Base-by-base conservation (phyloP, 164 flowering plant genomes). In the Houttuynia cordata region DNA sequence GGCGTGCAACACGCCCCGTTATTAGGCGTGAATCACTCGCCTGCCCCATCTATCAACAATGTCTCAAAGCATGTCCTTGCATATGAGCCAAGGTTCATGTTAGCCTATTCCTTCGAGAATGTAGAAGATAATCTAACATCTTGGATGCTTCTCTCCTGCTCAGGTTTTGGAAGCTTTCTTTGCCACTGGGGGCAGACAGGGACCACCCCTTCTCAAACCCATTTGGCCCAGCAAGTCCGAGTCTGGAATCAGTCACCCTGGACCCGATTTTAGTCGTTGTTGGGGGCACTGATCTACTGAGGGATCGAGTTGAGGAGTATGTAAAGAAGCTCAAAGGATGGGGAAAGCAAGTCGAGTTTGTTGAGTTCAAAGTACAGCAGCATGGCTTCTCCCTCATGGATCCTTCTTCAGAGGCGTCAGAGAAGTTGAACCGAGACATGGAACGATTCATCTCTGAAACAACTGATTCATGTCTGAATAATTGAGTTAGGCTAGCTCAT, bases 161-260 rank as follows among this genome's bases (percentile, higher is more conserved):
- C 49, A 85, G 92, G 81, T 88, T 72, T 60, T 83, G 92, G 96
- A 82, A 90, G 74, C 53, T 85, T 13, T 80, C 86, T 0, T 70
- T 83, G 45, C 92, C 96, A 12, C 41, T 57, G 7, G 90, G 92
- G 51, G 81, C 70, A 0, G 80, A 78, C 1, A 76, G 74, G 0
- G 96, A 85, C 59, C 81, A 88, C 59, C 88, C 88, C n/a, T 57
- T 77, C 10, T 81, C 78, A 68, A 88, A 88, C 71, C 89, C 87
- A 25, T 83, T 85, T 53, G 89, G 86, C 22, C 81, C 84, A 7
- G 24, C 0, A 0, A 82, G 85, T 74, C 70, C 50, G 10, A 63
- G 58, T 21, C 74, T 88, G 10, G 86, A 79, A 58, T 3, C 21
- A 0, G 60, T 68, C 41, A 64, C 54, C 8, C 65, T 85, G 19